These are phyloP conservation scores for Macaranga tanarius DNA, from an alignment of 441 rosid species.

Conservation along the genomic window DNA sequence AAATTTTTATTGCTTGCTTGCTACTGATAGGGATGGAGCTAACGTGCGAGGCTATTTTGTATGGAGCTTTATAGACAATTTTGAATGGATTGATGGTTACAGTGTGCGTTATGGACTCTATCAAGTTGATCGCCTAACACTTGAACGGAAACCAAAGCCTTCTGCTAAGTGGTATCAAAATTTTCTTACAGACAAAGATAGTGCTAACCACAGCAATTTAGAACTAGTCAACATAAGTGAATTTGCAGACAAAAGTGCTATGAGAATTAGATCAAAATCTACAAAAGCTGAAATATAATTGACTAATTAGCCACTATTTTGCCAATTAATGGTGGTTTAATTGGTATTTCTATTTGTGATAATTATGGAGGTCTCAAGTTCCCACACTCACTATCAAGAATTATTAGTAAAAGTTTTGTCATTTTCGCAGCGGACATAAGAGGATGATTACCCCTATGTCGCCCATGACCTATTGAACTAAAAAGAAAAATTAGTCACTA, in stretches of 20 bases:
- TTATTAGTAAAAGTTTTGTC: no score
- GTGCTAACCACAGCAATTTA: background rate
- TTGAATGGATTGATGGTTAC: conserved; percentile 46
- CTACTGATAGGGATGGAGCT: conserved; percentile 37
- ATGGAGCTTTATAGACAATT: conserved; percentile 50
- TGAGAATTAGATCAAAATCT: background rate
- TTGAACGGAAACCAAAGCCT: conserved; percentile 38
- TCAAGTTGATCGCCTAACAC: conserved; percentile 33
- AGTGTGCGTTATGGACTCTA: conserved; percentile 30
- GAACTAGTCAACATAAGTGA: no score
- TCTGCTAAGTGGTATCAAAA: conserved; percentile 42
- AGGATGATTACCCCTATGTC: no score
- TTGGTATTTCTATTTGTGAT: no score
- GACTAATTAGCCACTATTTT: no score
- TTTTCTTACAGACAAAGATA: conserved; percentile 26
- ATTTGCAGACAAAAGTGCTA: background rate
- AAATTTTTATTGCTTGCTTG: background rate
- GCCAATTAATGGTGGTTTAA: no score
- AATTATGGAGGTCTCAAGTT: no score
- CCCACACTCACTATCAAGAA: no score
- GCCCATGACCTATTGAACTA: no score
- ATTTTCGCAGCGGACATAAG: no score
- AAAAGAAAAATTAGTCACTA: no score
- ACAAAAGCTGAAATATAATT: no score
- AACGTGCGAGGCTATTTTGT: conserved; percentile 45